A percentile compares a stretch with the other conserved stretches of the same genome.
Evolutionary conservation across 2,329 filamentous ascomycete genomes (phyloP).

Genomic region (Aspergillus fijiensis): DNA sequence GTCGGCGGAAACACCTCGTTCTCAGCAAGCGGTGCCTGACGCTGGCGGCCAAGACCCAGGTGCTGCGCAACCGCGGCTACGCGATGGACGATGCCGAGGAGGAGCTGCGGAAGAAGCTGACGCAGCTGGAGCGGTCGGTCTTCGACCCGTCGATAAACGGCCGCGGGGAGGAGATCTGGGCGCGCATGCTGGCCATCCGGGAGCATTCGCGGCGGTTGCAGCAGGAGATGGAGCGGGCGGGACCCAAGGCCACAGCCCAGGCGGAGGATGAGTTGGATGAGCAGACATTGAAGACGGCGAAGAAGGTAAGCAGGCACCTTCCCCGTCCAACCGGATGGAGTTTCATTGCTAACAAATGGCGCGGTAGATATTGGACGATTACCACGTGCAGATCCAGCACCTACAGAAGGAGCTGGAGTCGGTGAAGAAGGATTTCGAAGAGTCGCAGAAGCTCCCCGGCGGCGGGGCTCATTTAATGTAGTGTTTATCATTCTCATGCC

Average conservation of each 20-base stretch:
- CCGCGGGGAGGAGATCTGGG: conserved; percentile 66
- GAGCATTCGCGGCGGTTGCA: conserved; percentile 60
- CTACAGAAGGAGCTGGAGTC: conserved; percentile 61
- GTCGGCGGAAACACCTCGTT: conserved; percentile 59
- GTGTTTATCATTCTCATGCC: neutral
- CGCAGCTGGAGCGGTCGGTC: conserved; percentile 57
- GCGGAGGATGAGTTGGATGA: conserved; percentile 54
- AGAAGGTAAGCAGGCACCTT: conserved; percentile 52
- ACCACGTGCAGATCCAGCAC: conserved; percentile 54
- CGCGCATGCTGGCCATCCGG: conserved; percentile 62
- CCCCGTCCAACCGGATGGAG: neutral
- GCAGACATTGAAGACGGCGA: conserved; percentile 58
- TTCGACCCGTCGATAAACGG: conserved; percentile 61
- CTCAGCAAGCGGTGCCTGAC: conserved; percentile 61
- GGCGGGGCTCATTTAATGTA: conserved; percentile 18
- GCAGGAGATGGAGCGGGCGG: conserved; percentile 59
- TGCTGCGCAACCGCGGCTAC: conserved; percentile 63
- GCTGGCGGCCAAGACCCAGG: conserved; percentile 64
- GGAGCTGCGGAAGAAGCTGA: conserved; percentile 60
- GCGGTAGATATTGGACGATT: conserved; percentile 50
- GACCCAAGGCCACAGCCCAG: conserved; percentile 39
- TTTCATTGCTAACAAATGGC: conserved; percentile 28
- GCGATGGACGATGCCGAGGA: conserved; percentile 65
- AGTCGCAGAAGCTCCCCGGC: conserved; percentile 48
- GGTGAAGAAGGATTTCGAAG: conserved; percentile 59